Conservation (phyloP, 768 basidiomycete species). For the Lentinus tigrinus region DNA sequence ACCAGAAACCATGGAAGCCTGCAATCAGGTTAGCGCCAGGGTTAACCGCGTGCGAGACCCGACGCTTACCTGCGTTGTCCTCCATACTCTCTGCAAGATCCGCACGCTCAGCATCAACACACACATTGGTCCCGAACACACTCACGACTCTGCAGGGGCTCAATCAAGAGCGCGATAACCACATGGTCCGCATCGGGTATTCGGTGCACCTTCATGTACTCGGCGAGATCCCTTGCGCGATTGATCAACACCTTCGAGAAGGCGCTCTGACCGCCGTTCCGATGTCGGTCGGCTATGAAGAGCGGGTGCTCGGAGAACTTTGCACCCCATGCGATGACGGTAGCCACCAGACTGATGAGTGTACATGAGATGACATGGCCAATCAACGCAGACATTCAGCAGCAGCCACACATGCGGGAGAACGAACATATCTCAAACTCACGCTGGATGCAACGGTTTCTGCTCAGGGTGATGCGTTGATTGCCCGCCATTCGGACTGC, state of each 20-base stretch:
- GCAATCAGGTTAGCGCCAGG: not conserved
- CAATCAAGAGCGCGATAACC: constrained; percentile 77
- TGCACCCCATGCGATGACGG: constrained; percentile 87
- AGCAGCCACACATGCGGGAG: not conserved
- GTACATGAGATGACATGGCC: constrained; percentile 43
- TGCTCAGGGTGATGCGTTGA: constrained; percentile 11
- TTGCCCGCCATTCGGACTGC: constrained; percentile 13
- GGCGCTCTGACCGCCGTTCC: constrained; percentile 63
- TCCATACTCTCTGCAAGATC: constrained; percentile 62
- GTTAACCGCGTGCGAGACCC: not conserved
- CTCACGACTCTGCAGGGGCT: constrained; percentile 86
- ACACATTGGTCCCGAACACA: constrained; percentile 22
- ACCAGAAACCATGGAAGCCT: constrained; percentile 89
- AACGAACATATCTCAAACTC: constrained; percentile 11
- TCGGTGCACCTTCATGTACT: constrained; percentile 84
- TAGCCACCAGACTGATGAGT: constrained; percentile 60
- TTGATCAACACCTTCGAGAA: constrained; percentile 77
- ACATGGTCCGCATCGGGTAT: constrained; percentile 78
- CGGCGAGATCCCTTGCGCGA: constrained; percentile 82
- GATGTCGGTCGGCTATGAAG: constrained; percentile 73
- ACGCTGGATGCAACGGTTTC: constrained; percentile 29
- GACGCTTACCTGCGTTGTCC: constrained; percentile 59
- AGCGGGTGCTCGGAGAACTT: constrained; percentile 92
- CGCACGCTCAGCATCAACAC: constrained; percentile 3
- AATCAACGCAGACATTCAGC: constrained; percentile 20